Conservation (phyloP, 2,329 filamentous ascomycete species). For the Phoma sp. region DNA sequence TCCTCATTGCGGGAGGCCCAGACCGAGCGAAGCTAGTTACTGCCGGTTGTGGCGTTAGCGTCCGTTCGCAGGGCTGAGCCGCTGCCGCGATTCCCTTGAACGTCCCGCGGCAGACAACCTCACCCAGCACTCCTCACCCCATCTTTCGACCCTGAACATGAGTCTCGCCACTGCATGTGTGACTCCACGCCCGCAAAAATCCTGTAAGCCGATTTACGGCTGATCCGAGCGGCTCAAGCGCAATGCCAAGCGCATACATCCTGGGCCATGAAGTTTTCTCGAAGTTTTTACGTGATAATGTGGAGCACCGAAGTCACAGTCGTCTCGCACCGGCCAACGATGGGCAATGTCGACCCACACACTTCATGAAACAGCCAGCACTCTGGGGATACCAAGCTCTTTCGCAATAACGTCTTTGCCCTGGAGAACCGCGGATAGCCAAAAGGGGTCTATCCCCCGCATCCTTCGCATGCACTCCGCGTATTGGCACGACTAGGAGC, state of each 20-base stretch:
- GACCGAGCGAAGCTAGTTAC: constrained; percentile 3
- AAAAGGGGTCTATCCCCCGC: constrained; percentile 28
- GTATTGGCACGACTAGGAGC: constrained; percentile 16
- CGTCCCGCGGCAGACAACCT: constrained; percentile 12
- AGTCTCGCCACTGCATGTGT: constrained; percentile 7
- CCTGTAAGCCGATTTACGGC: constrained; percentile 21
- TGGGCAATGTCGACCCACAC: constrained; percentile 39
- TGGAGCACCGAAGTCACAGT: constrained; percentile 32
- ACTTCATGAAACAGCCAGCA: constrained; percentile 25
- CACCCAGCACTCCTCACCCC: constrained; percentile 5
- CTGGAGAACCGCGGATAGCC: constrained; percentile 27
- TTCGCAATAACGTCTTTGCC: constrained; percentile 11
- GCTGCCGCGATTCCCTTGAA: constrained; percentile 3
- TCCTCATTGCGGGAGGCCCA: constrained; percentile 7
- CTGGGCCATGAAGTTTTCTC: constrained; percentile 31
- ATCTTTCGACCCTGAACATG: constrained; percentile 13
- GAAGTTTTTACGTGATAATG: constrained; percentile 42
- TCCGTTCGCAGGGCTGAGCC: constrained; percentile 13
- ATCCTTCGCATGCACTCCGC: constrained; percentile 31
- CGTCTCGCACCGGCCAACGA: constrained; percentile 29
- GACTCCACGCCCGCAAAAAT: constrained; percentile 15
- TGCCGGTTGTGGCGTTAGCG: constrained; percentile 3
- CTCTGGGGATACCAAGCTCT: constrained; percentile 13
- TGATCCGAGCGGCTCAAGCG: constrained; percentile 20
- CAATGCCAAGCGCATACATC: constrained; percentile 26